Percentiles rank a stretch among this genome's conserved stretches.
These are phyloP conservation scores for Pichia cabralensis DNA, from an alignment of 805 yeast genomes.

Conservation along the genomic window DNA sequence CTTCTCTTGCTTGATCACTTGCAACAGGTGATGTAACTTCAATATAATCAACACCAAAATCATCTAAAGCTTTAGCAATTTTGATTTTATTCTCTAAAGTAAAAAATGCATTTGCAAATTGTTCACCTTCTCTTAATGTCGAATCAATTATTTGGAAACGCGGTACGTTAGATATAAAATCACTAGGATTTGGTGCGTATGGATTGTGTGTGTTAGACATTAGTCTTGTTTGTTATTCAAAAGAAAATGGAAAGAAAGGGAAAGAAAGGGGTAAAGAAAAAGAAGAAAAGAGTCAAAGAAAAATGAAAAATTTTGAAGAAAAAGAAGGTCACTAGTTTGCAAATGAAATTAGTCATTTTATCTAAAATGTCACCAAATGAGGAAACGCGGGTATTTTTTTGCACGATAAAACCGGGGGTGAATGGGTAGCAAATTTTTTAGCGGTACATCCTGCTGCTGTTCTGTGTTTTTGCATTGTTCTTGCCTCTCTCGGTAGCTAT, in stretches of 20 bases:
- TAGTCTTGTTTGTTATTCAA: not conserved
- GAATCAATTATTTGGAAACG: slow-evolving; percentile 47
- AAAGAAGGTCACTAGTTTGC: too few relatives aligned
- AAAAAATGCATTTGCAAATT: slow-evolving; percentile 54
- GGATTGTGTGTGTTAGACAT: slow-evolving; percentile 30
- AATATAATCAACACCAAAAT: slow-evolving; percentile 51
- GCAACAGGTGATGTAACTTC: slow-evolving; percentile 54
- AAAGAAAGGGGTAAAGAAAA: not conserved
- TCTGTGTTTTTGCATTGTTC: too few relatives aligned
- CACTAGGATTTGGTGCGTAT: slow-evolving; percentile 51
- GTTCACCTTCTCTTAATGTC: slow-evolving; percentile 55
- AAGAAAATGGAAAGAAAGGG: not conserved
- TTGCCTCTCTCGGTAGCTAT: too few relatives aligned
- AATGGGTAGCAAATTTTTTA: too few relatives aligned
- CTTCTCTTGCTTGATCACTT: slow-evolving; percentile 45
- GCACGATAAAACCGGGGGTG: too few relatives aligned
- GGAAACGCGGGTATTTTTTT: too few relatives aligned
- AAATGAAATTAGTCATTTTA: too few relatives aligned
- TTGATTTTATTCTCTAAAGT: slow-evolving; percentile 45
- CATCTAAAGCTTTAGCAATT: slow-evolving; percentile 51
- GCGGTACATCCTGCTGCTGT: too few relatives aligned
- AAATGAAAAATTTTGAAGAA: not conserved
- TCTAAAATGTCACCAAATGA: too few relatives aligned
- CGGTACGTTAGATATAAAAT: slow-evolving; percentile 43
- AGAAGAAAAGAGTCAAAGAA: not conserved